Conservation (phyloP, 148 eudicot genomes). For the Vaccinium vitisidaea region DNA sequence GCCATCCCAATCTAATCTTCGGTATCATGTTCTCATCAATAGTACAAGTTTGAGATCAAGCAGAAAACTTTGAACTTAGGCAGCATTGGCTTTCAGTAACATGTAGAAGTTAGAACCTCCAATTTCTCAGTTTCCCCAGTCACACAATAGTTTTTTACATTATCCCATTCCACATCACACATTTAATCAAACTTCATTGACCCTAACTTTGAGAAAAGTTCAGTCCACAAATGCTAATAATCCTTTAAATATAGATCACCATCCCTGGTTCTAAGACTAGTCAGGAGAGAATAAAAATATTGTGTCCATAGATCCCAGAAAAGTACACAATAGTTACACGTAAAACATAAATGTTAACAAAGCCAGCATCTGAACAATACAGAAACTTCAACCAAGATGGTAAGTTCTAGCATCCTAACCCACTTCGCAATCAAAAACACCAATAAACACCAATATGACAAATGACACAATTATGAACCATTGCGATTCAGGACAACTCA, state of each 20-base stretch:
- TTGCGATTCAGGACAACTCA: neutral
- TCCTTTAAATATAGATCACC: neutral
- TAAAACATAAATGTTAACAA: neutral
- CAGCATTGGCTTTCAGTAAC: neutral
- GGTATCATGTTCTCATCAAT: neutral
- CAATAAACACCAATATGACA: neutral
- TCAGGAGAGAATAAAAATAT: neutral
- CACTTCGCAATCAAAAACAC: neutral
- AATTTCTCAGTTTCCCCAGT: neutral
- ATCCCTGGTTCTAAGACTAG: neutral
- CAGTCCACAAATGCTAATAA: neutral
- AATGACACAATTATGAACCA: constrained; percentile 2
- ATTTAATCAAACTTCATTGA: neutral
- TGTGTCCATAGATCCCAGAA: neutral
- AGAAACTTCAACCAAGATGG: neutral
- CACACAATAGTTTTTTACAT: neutral
- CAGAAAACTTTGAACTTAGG: neutral
- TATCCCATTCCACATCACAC: neutral
- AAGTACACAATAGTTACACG: neutral
- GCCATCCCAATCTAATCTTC: neutral
- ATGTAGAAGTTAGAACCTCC: neutral
- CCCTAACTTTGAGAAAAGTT: neutral
- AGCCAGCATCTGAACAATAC: neutral
- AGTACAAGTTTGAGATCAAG: neutral
- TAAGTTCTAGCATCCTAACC: neutral